Base-by-base conservation (phyloP, 345 rosid genomes). In the Rhizophora mangle region DNA sequence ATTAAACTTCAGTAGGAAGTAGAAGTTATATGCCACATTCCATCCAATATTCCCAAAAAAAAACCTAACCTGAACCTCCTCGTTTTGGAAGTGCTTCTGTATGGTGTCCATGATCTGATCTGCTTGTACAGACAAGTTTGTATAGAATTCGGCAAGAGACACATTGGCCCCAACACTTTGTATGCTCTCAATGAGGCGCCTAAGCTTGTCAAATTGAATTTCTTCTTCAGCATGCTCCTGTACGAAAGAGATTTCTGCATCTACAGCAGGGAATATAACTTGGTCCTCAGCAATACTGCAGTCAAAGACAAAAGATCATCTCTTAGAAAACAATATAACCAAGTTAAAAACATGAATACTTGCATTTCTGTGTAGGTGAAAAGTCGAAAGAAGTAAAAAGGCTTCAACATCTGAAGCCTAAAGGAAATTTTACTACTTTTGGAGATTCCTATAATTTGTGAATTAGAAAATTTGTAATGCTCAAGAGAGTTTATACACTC, bases 191-290 rank as follows among this genome's bases (percentile, higher is more conserved):
- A 85, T 83, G 36, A 85, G 75, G 78, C 82, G 62, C 67, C 87
- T 78, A 24, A 85, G 87, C 65, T 80, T 76, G 74, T 83, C 83
- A 80, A 85, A 85, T 53, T 83, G 84, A 68, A 76, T 76, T 74
- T 85, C 79, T 70, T 82, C 89, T 74, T 85, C 89, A 6, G 77
- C 87, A 65, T 85, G 89, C 81, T 83, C 89, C 66, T 85, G 87
- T 70, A 73, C 76, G 66, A 83, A 85, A 62, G 85, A 81, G 32
- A 85, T 76, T 70, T 83, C 83, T 30, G 76, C 84, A 78, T 83
- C 89, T 77, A 85, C 85, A 46, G 87, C 89, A 78, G 89, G 89
- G 76, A 85, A 85, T 78, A 85, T 83, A 70, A 85, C 84, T 67
- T 75, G 80, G 79, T 85, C 89, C 79, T 85, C 89, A 19, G 87